phyloP scores from a whole-genome alignment of 2,329 filamentous ascomycete genomes.

The Nemania sp. region DNA sequence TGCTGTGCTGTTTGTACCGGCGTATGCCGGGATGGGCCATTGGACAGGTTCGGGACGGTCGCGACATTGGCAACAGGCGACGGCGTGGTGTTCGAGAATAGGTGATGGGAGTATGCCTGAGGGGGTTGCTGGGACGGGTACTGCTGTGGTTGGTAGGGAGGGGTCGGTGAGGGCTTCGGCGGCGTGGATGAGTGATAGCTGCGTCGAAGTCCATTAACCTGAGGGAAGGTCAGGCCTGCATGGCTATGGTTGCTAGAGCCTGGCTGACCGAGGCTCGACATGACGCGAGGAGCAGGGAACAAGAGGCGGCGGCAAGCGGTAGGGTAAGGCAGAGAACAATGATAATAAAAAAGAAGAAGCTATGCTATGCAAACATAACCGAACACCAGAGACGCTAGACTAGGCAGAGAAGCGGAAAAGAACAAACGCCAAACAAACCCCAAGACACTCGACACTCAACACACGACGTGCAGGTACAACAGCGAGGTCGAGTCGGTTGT shows the following conservation, averaged over 20 bases:
- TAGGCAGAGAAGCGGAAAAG: constrained; percentile 33
- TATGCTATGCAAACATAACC: constrained; percentile 27
- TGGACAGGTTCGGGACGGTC: constrained; percentile 63
- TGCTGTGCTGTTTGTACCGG: constrained; percentile 60
- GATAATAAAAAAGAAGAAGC: constrained; percentile 37
- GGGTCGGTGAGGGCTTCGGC: constrained; percentile 67
- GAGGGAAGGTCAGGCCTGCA: constrained; percentile 65
- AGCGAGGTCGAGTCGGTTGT: constrained; percentile 43
- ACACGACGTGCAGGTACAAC: constrained; percentile 37
- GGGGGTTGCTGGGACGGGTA: constrained; percentile 66
- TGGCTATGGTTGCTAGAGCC: constrained; percentile 62
- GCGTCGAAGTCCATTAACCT: constrained; percentile 62
- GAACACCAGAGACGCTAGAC: constrained; percentile 20
- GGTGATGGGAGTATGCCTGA: constrained; percentile 64
- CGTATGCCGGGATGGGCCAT: constrained; percentile 61
- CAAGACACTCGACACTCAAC: constrained; percentile 28
- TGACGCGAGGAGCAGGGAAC: constrained; percentile 46
- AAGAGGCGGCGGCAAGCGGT: constrained; percentile 22
- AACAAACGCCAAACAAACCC: constrained; percentile 44
- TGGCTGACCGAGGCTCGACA: constrained; percentile 63
- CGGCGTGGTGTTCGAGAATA: constrained; percentile 63
- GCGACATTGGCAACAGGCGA: constrained; percentile 61
- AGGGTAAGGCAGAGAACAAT: neutral
- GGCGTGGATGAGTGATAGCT: constrained; percentile 62
- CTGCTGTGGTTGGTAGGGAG: constrained; percentile 65